These are phyloP conservation scores for Rhizomucor miehei DNA, from an alignment of 371 early-diverging fungal genomes.

Conservation along the genomic window DNA sequence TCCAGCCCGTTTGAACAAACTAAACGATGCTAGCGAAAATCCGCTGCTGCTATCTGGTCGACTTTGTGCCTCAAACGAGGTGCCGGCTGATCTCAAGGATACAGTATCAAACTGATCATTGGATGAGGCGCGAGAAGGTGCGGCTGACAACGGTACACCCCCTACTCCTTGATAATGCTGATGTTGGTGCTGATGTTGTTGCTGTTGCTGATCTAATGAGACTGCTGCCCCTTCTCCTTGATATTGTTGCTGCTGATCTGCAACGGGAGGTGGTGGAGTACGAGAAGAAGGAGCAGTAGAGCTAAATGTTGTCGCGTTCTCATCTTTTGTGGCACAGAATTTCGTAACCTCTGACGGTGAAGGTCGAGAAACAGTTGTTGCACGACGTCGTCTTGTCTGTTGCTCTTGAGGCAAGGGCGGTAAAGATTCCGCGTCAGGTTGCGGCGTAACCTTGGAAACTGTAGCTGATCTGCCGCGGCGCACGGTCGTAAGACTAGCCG, in stretches of 20 bases:
- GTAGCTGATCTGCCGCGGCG: constrained; percentile 10
- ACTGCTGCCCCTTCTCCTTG: not conserved
- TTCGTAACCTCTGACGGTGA: not conserved
- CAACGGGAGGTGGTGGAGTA: not conserved
- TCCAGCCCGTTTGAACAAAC: constrained; percentile 3
- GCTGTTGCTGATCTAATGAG: not conserved
- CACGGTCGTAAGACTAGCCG: not conserved
- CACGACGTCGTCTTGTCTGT: constrained; percentile 12
- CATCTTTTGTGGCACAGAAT: too few species aligned
- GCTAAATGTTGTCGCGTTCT: too few species aligned
- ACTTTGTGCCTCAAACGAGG: not conserved
- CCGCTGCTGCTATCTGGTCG: not conserved
- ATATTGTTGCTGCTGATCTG: not conserved
- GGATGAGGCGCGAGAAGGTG: not conserved
- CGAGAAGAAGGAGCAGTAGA: not conserved
- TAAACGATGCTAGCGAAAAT: constrained; percentile 1
- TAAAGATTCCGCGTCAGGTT: not conserved
- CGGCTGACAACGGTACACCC: not conserved
- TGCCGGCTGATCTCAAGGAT: not conserved
- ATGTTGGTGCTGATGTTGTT: not conserved
- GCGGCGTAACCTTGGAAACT: constrained; percentile 2
- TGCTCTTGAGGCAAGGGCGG: not conserved
- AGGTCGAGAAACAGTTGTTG: constrained; percentile 15
- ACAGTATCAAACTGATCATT: not conserved
- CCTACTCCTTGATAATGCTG: not conserved